Evolutionary conservation across 441 rosid genomes (phyloP), one percentile per base, ranked within the genome.

Genomic region (Adansonia gregorii): DNA sequence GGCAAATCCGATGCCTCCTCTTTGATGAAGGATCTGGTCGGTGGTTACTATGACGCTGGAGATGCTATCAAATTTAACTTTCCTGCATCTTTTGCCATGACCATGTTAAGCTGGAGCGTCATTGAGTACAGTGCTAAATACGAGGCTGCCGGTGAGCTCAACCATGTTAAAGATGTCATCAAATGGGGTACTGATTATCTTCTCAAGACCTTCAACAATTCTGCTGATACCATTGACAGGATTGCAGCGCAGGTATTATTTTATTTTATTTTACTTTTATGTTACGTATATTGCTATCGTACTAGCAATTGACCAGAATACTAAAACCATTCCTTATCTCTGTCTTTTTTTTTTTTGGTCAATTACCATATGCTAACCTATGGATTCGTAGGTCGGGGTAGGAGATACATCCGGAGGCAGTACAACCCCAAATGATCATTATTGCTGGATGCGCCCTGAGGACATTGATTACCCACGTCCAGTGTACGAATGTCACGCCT

Each of bases 371-470:
- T 51, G 69, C 56, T n/a, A 39, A 46, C 49, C 27, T 77, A 22
- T 19, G 46, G 9, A 17, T 76, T 52, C 56, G 22, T 83, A 95
- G 94, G 98, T 93, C n/a, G 98, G 99, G 52, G 15, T 31, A 1
- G 97, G 97, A 39, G 87, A 90, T 75, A 94, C 97, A 27, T 87
- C 91, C 31, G 93, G 87, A 6, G 96, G 92, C 51, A 88, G 81
- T 76, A 85, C 93, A 3, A 78, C 66, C 17, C 82, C 88, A 0
- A 93, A 93, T 48, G 99, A 96, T 73, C 94, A 90, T 82, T 89
- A 88, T 77, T 94, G 99, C 81, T 96, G 99, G 99, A 91, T 87
- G 94, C 93, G 98, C 2, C 99, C 99, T 22, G 99, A 94, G 86
- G 98, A 96, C 83, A 94, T 96, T 76, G 90, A 93, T 84, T 91